phyloP scores from a whole-genome alignment of 345 rosid genomes.

The Excoecaria agallocha region DNA sequence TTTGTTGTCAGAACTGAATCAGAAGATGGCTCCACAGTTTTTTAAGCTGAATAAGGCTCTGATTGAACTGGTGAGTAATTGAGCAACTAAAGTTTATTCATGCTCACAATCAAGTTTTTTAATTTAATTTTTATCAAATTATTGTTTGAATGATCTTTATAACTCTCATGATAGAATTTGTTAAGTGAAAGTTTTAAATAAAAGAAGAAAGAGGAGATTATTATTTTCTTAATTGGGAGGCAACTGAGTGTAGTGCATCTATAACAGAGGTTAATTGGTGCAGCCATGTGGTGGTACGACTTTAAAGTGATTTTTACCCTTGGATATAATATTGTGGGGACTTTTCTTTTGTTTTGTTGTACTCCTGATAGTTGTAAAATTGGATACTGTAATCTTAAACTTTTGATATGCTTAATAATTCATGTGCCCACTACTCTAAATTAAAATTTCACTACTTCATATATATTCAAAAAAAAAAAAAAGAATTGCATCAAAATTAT shows the following conservation, averaged over 20 bases:
- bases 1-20: slow-evolving; percentile 70
- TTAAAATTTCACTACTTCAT: neutral
- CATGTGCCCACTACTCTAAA: neutral
- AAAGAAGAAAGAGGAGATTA: neutral
- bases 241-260: too few species aligned
- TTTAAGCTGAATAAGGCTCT: slow-evolving; percentile 73
- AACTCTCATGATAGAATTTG: neutral
- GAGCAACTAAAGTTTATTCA: neutral
- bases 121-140: neutral
- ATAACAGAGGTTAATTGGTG: too few species aligned
- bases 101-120: neutral
- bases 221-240: neutral
- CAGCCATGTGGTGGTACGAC: too few species aligned
- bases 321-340: too few species aligned
- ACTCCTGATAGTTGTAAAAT: too few species aligned
- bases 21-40: slow-evolving; percentile 78
- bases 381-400: neutral
- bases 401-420: neutral
- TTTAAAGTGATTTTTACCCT: too few species aligned
- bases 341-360: neutral
- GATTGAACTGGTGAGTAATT: slow-evolving; percentile 60
- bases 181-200: neutral
- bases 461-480: too few species aligned
- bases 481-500: neutral
- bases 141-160: neutral